Percentiles rank a stretch among this genome's conserved stretches.
phyloP scores from a whole-genome alignment of 148 eudicot species.

The Camellia sinensis region DNA sequence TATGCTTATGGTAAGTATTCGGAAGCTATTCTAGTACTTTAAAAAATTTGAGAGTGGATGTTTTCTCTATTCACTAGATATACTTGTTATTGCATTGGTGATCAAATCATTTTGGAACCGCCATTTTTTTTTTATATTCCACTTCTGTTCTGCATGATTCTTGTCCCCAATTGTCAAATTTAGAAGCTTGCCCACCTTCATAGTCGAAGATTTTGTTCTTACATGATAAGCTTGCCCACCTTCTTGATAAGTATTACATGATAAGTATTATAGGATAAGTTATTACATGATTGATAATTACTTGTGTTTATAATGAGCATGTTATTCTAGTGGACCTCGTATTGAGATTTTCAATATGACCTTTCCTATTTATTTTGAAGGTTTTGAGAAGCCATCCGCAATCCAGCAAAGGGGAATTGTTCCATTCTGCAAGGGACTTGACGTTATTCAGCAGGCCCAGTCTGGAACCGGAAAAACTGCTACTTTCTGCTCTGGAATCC shows the following conservation, averaged over 20 bases:
- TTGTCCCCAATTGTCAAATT: not conserved
- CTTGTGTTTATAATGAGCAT: not conserved
- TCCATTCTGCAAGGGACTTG: conserved; percentile 41
- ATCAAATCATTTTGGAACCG: not conserved
- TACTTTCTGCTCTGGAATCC: conserved; percentile 37
- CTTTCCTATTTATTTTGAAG: conserved; percentile 12
- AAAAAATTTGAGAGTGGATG: not conserved
- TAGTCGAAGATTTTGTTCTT: too few relatives aligned
- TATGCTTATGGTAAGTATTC: conserved; percentile 30
- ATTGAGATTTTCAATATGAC: not conserved
- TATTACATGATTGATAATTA: not conserved
- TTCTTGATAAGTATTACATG: not conserved
- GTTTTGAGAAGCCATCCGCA: conserved; percentile 43
- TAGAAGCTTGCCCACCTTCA: not conserved
- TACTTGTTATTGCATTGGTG: not conserved
- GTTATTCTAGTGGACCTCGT: not conserved
- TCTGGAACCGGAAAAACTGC: conserved; percentile 45
- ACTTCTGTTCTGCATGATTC: not conserved
- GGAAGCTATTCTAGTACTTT: not conserved
- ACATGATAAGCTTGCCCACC: not conserved
- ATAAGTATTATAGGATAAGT: not conserved
- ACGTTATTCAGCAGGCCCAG: conserved; percentile 41
- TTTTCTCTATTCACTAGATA: not conserved
- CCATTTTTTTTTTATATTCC: not conserved
- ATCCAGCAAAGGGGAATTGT: conserved; percentile 45